These are phyloP conservation scores for Microsporum audouinii DNA, from an alignment of 2,329 filamentous ascomycete genomes.

Conservation along the genomic window DNA sequence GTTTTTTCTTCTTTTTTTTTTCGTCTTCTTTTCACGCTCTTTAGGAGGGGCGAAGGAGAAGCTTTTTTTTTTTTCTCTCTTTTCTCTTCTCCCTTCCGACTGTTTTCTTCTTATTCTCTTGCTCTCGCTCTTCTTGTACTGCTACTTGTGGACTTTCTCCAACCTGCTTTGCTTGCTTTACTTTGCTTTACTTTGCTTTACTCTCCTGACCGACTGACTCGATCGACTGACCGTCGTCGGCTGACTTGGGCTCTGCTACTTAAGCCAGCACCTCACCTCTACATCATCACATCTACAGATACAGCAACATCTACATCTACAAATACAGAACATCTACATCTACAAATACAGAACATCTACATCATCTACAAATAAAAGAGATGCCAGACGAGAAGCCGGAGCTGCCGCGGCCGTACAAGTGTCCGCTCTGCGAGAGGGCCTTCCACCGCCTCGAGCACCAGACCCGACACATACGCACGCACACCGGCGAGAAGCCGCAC, in stretches of 20 bases:
- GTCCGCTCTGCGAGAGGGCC: conserved; percentile 92
- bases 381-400: conserved; percentile 47
- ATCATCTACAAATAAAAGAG: not conserved
- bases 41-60: no score
- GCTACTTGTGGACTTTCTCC: not conserved
- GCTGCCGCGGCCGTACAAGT: conserved; percentile 94
- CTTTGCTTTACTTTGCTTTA: not conserved
- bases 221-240: not conserved
- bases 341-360: not conserved
- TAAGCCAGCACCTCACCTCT: no score
- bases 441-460: conserved; percentile 98
- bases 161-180: not conserved
- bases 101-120: not conserved
- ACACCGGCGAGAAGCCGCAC: conserved; percentile 97
- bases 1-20: not conserved
- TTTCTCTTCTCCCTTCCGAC: not conserved
- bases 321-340: not conserved
- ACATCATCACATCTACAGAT: not conserved
- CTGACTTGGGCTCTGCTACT: no score
- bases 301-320: not conserved
- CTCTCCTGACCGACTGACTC: not conserved
- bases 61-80: not conserved
- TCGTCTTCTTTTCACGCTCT: not conserved
- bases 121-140: not conserved
- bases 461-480: conserved; percentile 81